These are phyloP conservation scores for Populus deltoides DNA, from an alignment of 345 rosid species.

Conservation along the genomic window DNA sequence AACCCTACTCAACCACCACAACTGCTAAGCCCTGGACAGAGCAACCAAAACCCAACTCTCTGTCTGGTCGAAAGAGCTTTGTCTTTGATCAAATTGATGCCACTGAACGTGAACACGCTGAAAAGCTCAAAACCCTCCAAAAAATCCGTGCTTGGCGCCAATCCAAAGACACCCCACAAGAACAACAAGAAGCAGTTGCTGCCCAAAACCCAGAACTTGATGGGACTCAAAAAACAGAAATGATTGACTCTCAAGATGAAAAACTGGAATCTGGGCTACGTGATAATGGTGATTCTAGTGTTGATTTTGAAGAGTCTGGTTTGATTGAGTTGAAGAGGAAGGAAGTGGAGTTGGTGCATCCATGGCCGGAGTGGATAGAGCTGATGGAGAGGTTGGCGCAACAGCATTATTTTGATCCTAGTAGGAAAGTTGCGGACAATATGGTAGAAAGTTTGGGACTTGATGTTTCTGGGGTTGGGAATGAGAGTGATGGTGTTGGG, in stretches of 20 bases:
- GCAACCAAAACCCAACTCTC: conserved; percentile 57
- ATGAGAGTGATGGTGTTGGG: conserved; percentile 34
- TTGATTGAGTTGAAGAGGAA: conserved; percentile 24
- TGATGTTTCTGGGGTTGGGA: conserved; percentile 23
- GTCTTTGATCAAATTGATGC: conserved; percentile 87
- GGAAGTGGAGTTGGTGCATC: conserved; percentile 71
- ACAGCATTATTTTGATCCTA: conserved; percentile 90
- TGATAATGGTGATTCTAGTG: neutral
- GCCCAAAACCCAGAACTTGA: neutral
- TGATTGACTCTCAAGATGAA: neutral
- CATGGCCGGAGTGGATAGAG: conserved; percentile 99
- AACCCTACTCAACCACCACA: conserved; percentile 27
- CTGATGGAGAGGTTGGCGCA: conserved; percentile 78
- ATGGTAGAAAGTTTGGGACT: conserved; percentile 59
- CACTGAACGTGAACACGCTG: conserved; percentile 63
- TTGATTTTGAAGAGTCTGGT: neutral
- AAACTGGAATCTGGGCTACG: neutral
- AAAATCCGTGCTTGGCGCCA: conserved; percentile 91
- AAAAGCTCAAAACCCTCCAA: conserved; percentile 69
- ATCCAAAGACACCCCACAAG: conserved; percentile 42
- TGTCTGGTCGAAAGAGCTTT: conserved; percentile 89
- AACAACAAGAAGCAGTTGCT: neutral
- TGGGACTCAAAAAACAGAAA: conserved; percentile 7
- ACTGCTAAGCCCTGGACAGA: conserved; percentile 13
- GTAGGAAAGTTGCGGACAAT: conserved; percentile 64